A percentile compares a stretch with the other conserved stretches of the same genome.
Conservation (phyloP, 352 stramenopile genomes). For the Thraustochytrium sp. region DNA sequence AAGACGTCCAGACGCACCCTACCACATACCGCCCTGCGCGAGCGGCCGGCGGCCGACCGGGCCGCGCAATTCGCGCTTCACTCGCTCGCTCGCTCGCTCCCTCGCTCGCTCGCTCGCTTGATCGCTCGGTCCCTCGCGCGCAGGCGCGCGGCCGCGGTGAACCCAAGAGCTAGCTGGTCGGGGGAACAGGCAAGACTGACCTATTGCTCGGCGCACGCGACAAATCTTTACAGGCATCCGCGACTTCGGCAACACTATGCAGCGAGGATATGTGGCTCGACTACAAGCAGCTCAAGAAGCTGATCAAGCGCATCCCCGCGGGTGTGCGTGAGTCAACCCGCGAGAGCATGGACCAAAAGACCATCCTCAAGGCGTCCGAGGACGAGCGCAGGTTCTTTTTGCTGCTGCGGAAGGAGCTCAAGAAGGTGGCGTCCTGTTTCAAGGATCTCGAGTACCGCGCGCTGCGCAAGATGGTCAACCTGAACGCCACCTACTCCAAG, state of each 20-base stretch:
- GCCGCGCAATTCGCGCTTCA: too few relatives aligned
- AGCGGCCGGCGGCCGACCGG: too few relatives aligned
- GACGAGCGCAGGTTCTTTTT: conserved; percentile 41
- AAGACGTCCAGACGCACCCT: too few relatives aligned
- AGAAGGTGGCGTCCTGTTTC: conserved; percentile 34
- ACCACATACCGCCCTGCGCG: too few relatives aligned
- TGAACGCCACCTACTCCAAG: conserved; percentile 22
- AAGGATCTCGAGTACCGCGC: conserved; percentile 15
- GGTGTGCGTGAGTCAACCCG: conserved; percentile 9
- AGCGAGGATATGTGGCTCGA: conserved; percentile 34
- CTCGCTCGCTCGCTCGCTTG: too few relatives aligned
- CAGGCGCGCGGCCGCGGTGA: too few relatives aligned
- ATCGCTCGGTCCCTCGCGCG: too few relatives aligned
- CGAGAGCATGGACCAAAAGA: neutral
- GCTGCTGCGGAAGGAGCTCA: conserved; percentile 32
- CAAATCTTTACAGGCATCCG: neutral
- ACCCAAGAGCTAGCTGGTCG: too few relatives aligned
- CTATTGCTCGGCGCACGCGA: too few relatives aligned
- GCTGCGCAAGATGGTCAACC: conserved; percentile 26
- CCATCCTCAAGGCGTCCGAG: neutral
- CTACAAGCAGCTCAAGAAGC: conserved; percentile 46
- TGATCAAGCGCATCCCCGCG: conserved; percentile 17
- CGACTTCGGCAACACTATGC: conserved; percentile 1
- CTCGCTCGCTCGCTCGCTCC: too few relatives aligned
- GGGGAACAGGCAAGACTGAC: too few relatives aligned